Evolutionary conservation across 805 yeast species (phyloP), one percentile per base, ranked within the genome.

Genomic region (Candida broadrunensis): DNA sequence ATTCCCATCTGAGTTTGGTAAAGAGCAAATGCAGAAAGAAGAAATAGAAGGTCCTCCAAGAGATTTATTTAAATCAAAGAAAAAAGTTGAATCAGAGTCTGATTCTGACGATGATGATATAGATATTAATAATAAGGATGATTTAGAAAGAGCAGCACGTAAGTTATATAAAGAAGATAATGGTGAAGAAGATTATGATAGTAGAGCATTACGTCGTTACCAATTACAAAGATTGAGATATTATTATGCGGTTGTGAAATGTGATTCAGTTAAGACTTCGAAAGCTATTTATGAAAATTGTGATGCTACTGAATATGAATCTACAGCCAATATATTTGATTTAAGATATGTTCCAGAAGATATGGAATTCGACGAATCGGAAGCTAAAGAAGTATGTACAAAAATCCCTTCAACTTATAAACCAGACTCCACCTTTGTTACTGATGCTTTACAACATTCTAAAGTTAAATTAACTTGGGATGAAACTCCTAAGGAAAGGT

Each of bases 381-480:
- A 78, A 43, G 83, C 95, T 32, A 76, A 80, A 50, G 98, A 93
- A 53, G 57, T 60, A 24, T 88, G 97, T 65, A 65, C 68, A 17
- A 77, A 78, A 46, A 67, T 89, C 7, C 96, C 98, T 5, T 65
- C 80, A 2, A 78, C 77, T 36, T 93, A 93, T 63, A 82, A 80
- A 50, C 99, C 99, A 15, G 72, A 72, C 39, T 55, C 70, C 2
- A 71, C 75, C 8, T 93, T 93, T 61, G 86, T 87, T 23, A 93
- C 99, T 3, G 97, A 88, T 65, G 99, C 99, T 0, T 72, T 93
- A 44, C 97, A 93, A 60, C 96, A 89, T 58, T 90, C 98, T 13
- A 93, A 90, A 55, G 99, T 93, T 37, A 90, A 88, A 61, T 73
- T 93, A 50, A 90, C 98, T 0, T 93, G 99, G 99, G 99, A 93